Conservation (phyloP, 2,329 filamentous ascomycete genomes). For the Thermomyces lanuginosus region DNA sequence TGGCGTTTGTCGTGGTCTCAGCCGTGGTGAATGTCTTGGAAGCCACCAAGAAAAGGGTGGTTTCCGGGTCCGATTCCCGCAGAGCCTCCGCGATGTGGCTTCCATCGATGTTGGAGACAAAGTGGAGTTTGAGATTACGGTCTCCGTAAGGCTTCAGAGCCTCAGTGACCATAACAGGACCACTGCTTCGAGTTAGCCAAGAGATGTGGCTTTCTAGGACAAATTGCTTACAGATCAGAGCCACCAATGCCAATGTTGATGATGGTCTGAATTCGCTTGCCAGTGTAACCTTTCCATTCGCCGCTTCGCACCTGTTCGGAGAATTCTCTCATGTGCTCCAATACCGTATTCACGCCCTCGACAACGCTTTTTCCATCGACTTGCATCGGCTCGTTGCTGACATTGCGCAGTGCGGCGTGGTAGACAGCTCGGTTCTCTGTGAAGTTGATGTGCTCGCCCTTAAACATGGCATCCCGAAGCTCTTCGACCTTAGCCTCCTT, state of each 20-base stretch:
- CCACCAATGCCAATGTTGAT: conserved; percentile 97
- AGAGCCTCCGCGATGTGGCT: conserved; percentile 95
- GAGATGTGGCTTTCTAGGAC: neutral
- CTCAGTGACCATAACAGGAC: conserved; percentile 97
- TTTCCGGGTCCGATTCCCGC: conserved; percentile 77
- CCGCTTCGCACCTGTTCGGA: conserved; percentile 86
- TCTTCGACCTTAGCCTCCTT: conserved; percentile 81
- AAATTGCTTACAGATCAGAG: conserved; percentile 69
- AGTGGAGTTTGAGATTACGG: conserved; percentile 76
- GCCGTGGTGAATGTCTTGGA: conserved; percentile 99
- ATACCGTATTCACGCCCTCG: conserved; percentile 75
- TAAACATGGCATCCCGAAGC: conserved; percentile 94
- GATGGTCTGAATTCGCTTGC: conserved; percentile 92
- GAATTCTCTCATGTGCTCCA: conserved; percentile 98
- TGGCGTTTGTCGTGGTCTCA: conserved; percentile 93
- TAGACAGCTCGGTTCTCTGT: conserved; percentile 93
- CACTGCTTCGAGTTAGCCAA: conserved; percentile 35
- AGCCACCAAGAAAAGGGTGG: conserved; percentile 93
- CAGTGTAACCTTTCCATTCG: conserved; percentile 91
- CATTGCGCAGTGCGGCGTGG: conserved; percentile 85
- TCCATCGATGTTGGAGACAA: conserved; percentile 98
- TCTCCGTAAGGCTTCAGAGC: conserved; percentile 89
- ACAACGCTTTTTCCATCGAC: conserved; percentile 90
- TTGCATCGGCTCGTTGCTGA: conserved; percentile 60
- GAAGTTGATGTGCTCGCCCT: conserved; percentile 97